Base-by-base conservation (phyloP, 179 eudicot genomes). In the Carnegiea gigantea region DNA sequence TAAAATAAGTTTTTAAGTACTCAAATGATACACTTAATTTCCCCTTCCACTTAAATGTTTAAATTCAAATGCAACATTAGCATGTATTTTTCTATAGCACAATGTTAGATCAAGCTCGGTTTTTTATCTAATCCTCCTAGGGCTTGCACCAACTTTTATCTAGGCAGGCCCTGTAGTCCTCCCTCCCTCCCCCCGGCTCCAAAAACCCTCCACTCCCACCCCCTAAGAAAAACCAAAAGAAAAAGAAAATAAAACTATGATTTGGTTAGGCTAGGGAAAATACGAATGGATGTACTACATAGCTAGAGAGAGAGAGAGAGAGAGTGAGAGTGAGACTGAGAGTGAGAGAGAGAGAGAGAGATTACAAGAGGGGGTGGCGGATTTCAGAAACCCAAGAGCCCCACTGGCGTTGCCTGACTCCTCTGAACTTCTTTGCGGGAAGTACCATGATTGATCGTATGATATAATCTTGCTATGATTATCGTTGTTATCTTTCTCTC, bases 391-490 rank as follows among this genome's bases (percentile, higher is more conserved):
- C 88, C 88, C 88, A 85, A 48, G 88, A 85, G 82, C 88, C 88
- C 88, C 88, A 85, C 88, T 85, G 88, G 71, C 88, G 88, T 57
- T 85, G 88, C 85, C 88, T 83, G 88, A 85, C 88, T 20, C 88
- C 88, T 80, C 88, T 85, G 85, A 83, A 85, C 79, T 85, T 85
- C 82, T 80, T 85, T 3, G 88, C 51, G 13, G 85, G 88, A 79
- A 70, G 85, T 83, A 85, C 85, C 88, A 85, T 85, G 67, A 73
- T 77, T 78, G 70, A 68, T 64, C 49, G 18, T 26, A 5, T 57
- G 57, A 57, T 20, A 54, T 18, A 14, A 40, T 77, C 46, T 59
- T n/a, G 15, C 70, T 59, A 17, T 23, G 1, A 40, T 7, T 9
- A 48, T 48, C 1, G 13, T 11, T 48, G 14, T 28, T 28, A 15